These are phyloP conservation scores for Xeromyces bisporus DNA, from an alignment of 495 filamentous ascomycete genomes.

Conservation along the genomic window DNA sequence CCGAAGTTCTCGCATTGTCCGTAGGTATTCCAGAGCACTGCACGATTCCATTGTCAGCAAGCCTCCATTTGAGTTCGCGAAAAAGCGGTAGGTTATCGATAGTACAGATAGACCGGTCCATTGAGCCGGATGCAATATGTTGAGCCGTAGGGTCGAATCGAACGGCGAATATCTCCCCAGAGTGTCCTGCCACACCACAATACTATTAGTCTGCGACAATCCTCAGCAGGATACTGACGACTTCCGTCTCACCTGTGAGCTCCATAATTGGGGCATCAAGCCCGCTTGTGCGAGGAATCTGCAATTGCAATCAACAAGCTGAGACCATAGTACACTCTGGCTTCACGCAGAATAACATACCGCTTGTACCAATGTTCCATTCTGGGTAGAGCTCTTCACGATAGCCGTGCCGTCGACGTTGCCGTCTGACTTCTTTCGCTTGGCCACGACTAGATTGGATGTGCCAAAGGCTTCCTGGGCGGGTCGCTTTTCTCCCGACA, in stretches of 20 bases:
- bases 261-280: conserved; percentile 93
- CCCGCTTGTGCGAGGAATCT: conserved; percentile 71
- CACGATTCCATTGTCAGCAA: neutral
- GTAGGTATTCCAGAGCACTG: conserved; percentile 85
- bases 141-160: conserved; percentile 79
- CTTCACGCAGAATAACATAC: conserved; percentile 36
- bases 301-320: conserved; percentile 8
- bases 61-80: neutral
- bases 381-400: conserved; percentile 45
- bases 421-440: conserved; percentile 60
- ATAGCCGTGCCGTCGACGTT: conserved; percentile 50
- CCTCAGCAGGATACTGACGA: too few relatives aligned
- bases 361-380: conserved; percentile 66
- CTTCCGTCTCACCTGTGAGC: conserved; percentile 45
- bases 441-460: conserved; percentile 65
- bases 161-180: conserved; percentile 75
- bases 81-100: too few relatives aligned
- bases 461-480: conserved; percentile 62
- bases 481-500: conserved; percentile 83
- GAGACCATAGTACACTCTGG: neutral
- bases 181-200: conserved; percentile 32
- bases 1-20: conserved; percentile 91
- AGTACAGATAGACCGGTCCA: conserved; percentile 83
- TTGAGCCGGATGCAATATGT: conserved; percentile 83
- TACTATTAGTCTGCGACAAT: conserved; percentile 4